Evolutionary conservation across 495 filamentous ascomycete genomes (phyloP).

Genomic region (Lasiosphaeria ovina): DNA sequence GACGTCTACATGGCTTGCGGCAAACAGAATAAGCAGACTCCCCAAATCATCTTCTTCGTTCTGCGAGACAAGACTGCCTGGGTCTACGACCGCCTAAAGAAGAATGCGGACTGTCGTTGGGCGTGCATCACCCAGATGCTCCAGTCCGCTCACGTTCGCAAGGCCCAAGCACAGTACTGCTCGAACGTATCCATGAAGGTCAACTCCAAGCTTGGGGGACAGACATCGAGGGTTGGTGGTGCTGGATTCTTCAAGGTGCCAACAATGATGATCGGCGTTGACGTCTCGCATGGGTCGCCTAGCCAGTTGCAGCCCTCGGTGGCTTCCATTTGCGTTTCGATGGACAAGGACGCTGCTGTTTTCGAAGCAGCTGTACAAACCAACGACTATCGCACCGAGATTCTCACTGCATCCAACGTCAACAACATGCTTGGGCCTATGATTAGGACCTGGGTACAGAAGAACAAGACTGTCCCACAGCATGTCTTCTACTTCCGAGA

Average conservation of each 20-base stretch:
- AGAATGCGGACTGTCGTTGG: slow-evolving; percentile 74
- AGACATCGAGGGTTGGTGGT: slow-evolving; percentile 45
- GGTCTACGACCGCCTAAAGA: slow-evolving; percentile 78
- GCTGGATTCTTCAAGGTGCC: slow-evolving; percentile 42
- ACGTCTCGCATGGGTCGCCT: slow-evolving; percentile 81
- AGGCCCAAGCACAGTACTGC: slow-evolving; percentile 68
- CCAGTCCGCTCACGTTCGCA: slow-evolving; percentile 58
- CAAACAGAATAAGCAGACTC: slow-evolving; percentile 8
- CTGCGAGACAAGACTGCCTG: slow-evolving; percentile 62
- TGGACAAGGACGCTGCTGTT: slow-evolving; percentile 62
- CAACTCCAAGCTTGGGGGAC: slow-evolving; percentile 91
- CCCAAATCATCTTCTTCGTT: slow-evolving; percentile 72
- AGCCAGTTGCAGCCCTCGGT: slow-evolving; percentile 65
- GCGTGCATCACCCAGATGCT: slow-evolving; percentile 74
- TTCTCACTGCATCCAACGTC: slow-evolving; percentile 65
- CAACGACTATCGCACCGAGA: slow-evolving; percentile 75
- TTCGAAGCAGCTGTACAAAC: slow-evolving; percentile 75
- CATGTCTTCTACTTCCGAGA: slow-evolving; percentile 93
- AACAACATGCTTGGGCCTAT: slow-evolving; percentile 60
- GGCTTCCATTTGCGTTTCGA: slow-evolving; percentile 82
- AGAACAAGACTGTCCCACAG: slow-evolving; percentile 53
- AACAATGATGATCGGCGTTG: slow-evolving; percentile 80
- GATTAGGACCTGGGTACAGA: slow-evolving; percentile 59
- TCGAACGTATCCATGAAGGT: slow-evolving; percentile 93
- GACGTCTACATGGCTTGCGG: slow-evolving; percentile 19